Percentiles rank a stretch among this genome's conserved stretches.
Evolutionary conservation across 202 grass and related monocot species (phyloP).

Genomic region (Zoysia matrella): DNA sequence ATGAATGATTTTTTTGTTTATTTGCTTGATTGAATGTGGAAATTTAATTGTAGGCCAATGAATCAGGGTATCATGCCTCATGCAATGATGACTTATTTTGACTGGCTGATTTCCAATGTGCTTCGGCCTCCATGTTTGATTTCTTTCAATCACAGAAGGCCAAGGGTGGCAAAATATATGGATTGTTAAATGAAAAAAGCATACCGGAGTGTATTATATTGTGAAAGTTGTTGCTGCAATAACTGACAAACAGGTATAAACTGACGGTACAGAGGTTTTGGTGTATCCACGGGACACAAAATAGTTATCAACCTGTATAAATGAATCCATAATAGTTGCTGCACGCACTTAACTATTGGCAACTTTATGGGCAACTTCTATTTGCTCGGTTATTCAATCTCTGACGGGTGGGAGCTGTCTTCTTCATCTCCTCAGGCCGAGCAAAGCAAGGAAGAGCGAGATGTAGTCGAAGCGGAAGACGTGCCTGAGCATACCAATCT

Average conservation of each 20-base stretch:
- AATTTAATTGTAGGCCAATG: no score
- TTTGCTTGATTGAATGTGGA: no score
- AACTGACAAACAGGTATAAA: neutral
- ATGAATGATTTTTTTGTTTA: no score
- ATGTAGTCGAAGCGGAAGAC: conserved; percentile 60
- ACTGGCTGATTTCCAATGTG: no score
- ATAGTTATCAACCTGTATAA: neutral
- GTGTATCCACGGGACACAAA: neutral
- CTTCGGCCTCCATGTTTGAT: no score
- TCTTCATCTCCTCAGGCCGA: conserved; percentile 65
- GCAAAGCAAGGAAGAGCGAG: conserved; percentile 55
- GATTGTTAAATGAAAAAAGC: no score
- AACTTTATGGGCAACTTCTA: neutral
- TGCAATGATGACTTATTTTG: no score
- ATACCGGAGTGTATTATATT: no score
- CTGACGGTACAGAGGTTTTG: neutral
- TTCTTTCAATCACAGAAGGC: no score
- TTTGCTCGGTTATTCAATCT: conserved; percentile 25
- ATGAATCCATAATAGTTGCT: neutral
- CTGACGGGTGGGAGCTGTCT: neutral
- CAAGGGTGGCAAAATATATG: no score
- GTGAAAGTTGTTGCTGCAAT: no score
- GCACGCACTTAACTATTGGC: neutral
- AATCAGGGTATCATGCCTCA: no score
- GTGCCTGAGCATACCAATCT: conserved; percentile 58